Evolutionary conservation across 2,329 filamentous ascomycete genomes (phyloP), one percentile per base, ranked within the genome.

Genomic region (Sphaerostilbella broomeana): DNA sequence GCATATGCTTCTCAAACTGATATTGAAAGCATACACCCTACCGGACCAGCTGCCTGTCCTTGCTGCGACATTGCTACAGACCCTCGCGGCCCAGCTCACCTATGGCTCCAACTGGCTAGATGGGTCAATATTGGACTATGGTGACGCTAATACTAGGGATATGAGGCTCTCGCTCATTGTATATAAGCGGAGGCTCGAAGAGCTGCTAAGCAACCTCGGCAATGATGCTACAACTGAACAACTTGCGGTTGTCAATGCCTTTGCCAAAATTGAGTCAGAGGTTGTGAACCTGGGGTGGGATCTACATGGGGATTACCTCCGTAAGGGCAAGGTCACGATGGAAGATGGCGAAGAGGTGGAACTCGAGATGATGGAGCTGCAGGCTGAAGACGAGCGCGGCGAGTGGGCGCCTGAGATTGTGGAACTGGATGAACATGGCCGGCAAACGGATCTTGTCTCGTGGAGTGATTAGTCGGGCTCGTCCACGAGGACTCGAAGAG

Each of bases 361-460:
- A 37, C 53, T 67, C 3, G 67, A 70, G 50, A 55, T 72, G 37
- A 59, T 61, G 2, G 72, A 76, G 31, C 62, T 75, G 26, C 68
- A 73, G 44, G 70, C 65, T 2, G 74, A 76, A 45, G 73, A 76
- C 40, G 68, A 72, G 54, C 62, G 61, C 44, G 72, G 72, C 12
- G 73, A 76, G 43, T 74, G 69, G 48, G 67, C 68, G 11, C 71
- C 73, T 1, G 65, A 72, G 13, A 56, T 77, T 24, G 72, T 78
- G 5, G 64, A 73, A 41, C 44, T 75, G 24, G 72, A 76, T 40
- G 70, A 69, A 33, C 44, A 67, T 30, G 73, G 74, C n/a, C 60
- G 65, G 16, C 67, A 75, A 53, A 59, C 64, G 5, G 74, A 68
- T 24, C 52, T 76, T 38, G 60, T 78, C 11, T 73, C 70, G 6